Base-by-base conservation (phyloP, 345 rosid genomes). In the Hibiscus tridactylites region DNA sequence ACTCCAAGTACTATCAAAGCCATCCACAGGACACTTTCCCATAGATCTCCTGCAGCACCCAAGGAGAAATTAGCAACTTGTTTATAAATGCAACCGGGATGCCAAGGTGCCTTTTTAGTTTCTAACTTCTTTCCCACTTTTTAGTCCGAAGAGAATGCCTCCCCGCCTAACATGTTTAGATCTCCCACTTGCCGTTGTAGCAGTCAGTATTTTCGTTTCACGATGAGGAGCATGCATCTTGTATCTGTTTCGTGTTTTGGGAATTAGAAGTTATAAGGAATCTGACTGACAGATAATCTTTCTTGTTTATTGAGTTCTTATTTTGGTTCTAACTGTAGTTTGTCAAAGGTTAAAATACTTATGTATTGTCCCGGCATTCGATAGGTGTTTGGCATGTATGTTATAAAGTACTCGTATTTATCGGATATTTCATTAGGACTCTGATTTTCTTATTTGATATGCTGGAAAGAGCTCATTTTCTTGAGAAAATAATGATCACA, bases 1-100 rank as follows among this genome's bases (percentile, higher is more conserved):
- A 88, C 91, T 63, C 93, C 96, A 35, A 37, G 79, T 64, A 88
- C 90, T 37, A 88, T 88, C 81, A 83, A 79, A 80, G 89, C 82
- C 75, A 87, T 88, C 52, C 79, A 79, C 80, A 71, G 67, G 72
- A 79, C 78, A 17, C 83, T 90, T 61, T 52, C 79, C 62, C 57
- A 60, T 16, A 87, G 81, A 83, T 73, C 82, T 46, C 66, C 73
- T 33, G 61, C 49, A n/a, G 39, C n/a, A 29, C 47, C 68, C 62
- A 28, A 16, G 69, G 57, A 37, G 74, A 52, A 60, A 21, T n/a
- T n/a, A 65, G 39, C 29, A 60, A 65, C 16, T 42, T 31, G 17
- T 63, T 35, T 19, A 44, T 65, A 56, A 13, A 9, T 60, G 60
- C 42, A 37, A 75, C 64, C 1, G 39, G 69, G 71, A 67, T n/a